Evolutionary conservation across 495 filamentous ascomycete species (phyloP), one percentile per base, ranked within the genome.

Genomic region (Hyaloscypha hepaticicola): DNA sequence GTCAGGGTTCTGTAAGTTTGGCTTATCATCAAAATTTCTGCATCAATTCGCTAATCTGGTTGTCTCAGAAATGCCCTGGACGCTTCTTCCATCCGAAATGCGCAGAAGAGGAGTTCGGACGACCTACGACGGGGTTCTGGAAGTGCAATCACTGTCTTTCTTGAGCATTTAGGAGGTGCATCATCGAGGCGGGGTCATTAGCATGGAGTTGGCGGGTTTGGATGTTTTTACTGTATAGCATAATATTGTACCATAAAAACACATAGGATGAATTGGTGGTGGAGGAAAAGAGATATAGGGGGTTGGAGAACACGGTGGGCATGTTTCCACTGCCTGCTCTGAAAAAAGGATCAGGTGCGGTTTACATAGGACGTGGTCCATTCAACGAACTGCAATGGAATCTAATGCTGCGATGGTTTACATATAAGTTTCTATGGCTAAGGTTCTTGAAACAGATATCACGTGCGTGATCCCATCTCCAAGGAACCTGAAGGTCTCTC

Each of bases 131-230:
- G 9, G 34, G 61, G n/a, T 34, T n/a, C 22, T 72, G 63, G 60
- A 55, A 58, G 33, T 72, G 69, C 60, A 28, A 69, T 58, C 26
- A 64, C 48, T 72, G 69, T 52, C 60, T 67, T 61, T 58, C 61
- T 58, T 65, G 50, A 60, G 58, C 33, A 51, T 56, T 63, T 59
- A n/a, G n/a, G n/a, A n/a, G 25, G 45, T 57, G 61, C 65, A 60
- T 62, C 33, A 25, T 57, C 27, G 29, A 60, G 66, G 61, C 57
- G 58, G 55, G 59, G 56, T 34, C 55, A 34, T 60, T 64, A 25
- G 55, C 63, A 53, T 55, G 66, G 60, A 41, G 66, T 64, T 63
- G 41, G 55, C 19, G 25, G 26, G 24, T 50, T 29, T 50, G 25
- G 11, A 8, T 38, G 27, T 61, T 7, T 16, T 41, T 9, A 34